phyloP scores from a whole-genome alignment of 2,329 filamentous ascomycete genomes.

The Acephala macrosclerotiorum region DNA sequence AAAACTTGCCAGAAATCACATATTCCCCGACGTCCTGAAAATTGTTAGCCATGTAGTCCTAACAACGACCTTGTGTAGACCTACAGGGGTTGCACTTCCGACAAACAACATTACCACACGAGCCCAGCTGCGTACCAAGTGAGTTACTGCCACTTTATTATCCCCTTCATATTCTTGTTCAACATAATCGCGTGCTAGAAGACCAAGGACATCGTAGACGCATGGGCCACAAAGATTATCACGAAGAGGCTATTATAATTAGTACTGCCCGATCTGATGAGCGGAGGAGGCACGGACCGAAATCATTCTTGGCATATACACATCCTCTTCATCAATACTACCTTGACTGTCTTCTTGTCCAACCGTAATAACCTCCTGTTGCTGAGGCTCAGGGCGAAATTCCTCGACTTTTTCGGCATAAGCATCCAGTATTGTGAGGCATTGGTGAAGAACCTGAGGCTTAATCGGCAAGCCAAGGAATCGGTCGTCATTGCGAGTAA shows the following conservation, averaged over 20 bases:
- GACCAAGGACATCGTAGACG: background rate
- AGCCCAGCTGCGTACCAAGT: constrained; percentile 32
- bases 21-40: constrained; percentile 38
- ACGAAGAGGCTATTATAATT: constrained; percentile 24
- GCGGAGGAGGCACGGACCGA: constrained; percentile 23
- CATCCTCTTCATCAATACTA: constrained; percentile 29
- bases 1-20: constrained; percentile 34
- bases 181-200: background rate
- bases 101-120: constrained; percentile 31
- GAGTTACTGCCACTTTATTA: constrained; percentile 9
- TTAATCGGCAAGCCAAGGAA: constrained; percentile 6
- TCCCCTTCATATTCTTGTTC: background rate
- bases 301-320: constrained; percentile 38
- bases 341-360: constrained; percentile 38
- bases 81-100: constrained; percentile 34
- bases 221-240: constrained; percentile 18
- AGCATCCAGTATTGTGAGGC: constrained; percentile 10
- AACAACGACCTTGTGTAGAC: background rate
- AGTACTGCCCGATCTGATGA: constrained; percentile 16
- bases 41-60: constrained; percentile 53
- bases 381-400: constrained; percentile 21
- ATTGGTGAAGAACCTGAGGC: background rate
- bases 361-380: background rate
- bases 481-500: constrained; percentile 9
- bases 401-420: constrained; percentile 33